Evolutionary conservation across 805 yeast species (phyloP).

Genomic region (Candida easanensis): DNA sequence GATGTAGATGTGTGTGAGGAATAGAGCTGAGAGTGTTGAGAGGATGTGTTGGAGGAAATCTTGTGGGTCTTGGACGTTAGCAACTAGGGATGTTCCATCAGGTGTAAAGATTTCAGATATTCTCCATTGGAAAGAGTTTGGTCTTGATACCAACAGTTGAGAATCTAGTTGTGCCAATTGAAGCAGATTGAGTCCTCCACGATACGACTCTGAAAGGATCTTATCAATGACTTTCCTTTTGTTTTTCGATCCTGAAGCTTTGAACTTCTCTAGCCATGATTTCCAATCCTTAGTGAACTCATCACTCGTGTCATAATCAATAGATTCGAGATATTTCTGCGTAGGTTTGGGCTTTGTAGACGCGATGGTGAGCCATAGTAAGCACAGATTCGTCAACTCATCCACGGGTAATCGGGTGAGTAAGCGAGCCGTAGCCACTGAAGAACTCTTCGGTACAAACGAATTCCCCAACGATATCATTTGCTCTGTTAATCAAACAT

Average conservation of each 20-base stretch:
- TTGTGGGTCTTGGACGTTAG: slow-evolving; percentile 44
- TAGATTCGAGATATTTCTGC: slow-evolving; percentile 4
- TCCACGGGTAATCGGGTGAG: slow-evolving; percentile 20
- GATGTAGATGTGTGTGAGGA: slow-evolving; percentile 61
- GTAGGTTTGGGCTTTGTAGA: slow-evolving; percentile 21
- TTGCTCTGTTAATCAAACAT: no score
- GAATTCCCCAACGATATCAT: slow-evolving; percentile 21
- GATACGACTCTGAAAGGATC: slow-evolving; percentile 38
- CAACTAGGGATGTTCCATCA: slow-evolving; percentile 27
- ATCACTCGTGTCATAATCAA: slow-evolving; percentile 6
- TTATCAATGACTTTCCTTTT: slow-evolving; percentile 24
- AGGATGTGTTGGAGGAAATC: slow-evolving; percentile 47
- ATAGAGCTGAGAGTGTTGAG: slow-evolving; percentile 46
- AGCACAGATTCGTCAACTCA: slow-evolving; percentile 22
- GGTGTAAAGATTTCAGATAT: slow-evolving; percentile 23
- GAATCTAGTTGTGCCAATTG: slow-evolving; percentile 74
- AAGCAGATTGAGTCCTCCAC: slow-evolving; percentile 54
- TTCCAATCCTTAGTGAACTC: slow-evolving; percentile 12
- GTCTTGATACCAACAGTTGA: slow-evolving; percentile 58
- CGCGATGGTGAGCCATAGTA: slow-evolving; percentile 23
- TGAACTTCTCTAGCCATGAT: slow-evolving; percentile 10
- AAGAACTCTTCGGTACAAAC: slow-evolving; percentile 18
- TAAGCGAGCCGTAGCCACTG: slow-evolving; percentile 13
- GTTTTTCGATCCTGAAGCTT: not conserved
- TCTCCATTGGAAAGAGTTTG: slow-evolving; percentile 38